Base-by-base conservation (phyloP, 164 flowering plant genomes). In the Magnolia officinalis region DNA sequence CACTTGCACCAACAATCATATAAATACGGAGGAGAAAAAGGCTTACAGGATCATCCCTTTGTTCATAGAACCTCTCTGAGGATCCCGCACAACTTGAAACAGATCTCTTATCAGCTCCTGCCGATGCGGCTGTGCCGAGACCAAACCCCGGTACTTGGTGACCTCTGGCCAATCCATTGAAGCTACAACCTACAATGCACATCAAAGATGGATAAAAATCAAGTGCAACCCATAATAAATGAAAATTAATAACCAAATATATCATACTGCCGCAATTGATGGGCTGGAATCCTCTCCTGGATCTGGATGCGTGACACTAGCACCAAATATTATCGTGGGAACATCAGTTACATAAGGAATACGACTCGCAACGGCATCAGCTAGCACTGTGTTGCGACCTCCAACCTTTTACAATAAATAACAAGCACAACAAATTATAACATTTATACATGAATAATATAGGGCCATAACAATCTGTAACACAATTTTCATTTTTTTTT, bases 91-190 rank as follows among this genome's bases (percentile, higher is more conserved):
- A 10, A 9, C 9, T 11, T 75, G 89, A 73, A 87, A 91, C 0
- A 96, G 89, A 82, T 94, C 94, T n/a, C 82, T 74, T 1, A 96
- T 91, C 0, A 96, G 82, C 74, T 96, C 99, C 2, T 81, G 81
- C 8, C 97, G 89, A 69, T 82, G 84, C 0, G 58, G n/a, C 66
- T 84, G 84, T 0, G 83, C 72, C 1, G 82, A 82, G 1, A 82
- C 73, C 59, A 84, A 50, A 61, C 78, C 80, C 20, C 83, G 50
- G 70, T 82, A 84, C 52, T 80, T 84, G 0, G 86, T 74, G 1
- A 80, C 74, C 70, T 80, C 80, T 2, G 86, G 86, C 86, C 86
- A 84, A 58, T 84, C 86, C 84, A 81, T 80, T 2, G 86, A 84
- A 1, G 84, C 86, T 6, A 82, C 86, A 8, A 84, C 86, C 86